A percentile compares a stretch with the other conserved stretches of the same genome.
Conservation (phyloP, 306 rosid genomes). For the Gillenia trifoliata region DNA sequence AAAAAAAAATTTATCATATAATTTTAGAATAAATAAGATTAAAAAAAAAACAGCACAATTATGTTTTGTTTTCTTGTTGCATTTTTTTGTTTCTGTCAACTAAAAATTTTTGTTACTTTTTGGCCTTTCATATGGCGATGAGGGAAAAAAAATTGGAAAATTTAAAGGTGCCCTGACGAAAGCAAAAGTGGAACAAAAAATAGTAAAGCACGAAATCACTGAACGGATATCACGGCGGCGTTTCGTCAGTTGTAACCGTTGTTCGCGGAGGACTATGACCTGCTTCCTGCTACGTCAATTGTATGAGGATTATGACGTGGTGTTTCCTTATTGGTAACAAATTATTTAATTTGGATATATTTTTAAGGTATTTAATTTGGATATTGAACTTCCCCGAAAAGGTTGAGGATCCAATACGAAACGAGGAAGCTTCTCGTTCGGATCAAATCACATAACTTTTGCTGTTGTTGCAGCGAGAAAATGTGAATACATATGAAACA, state of each 20-base stretch:
- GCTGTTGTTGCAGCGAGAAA: background rate
- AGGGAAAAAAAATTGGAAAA: too few species aligned
- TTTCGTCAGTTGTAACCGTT: background rate
- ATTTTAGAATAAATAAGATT: too few species aligned
- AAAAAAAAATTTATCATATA: too few species aligned
- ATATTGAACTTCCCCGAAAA: background rate
- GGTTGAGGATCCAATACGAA: background rate
- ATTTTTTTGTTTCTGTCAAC: too few species aligned
- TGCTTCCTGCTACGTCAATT: background rate
- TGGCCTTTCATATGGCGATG: background rate
- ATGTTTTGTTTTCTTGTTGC: too few species aligned
- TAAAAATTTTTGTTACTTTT: too few species aligned
- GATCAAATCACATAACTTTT: background rate
- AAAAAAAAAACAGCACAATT: too few species aligned
- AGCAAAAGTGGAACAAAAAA: background rate
- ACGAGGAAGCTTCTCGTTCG: background rate
- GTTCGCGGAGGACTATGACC: background rate
- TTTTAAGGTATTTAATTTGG: background rate
- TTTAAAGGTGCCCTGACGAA: background rate
- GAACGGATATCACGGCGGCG: constrained; percentile 22
- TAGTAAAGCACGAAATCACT: background rate
- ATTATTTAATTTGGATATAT: background rate
- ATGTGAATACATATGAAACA: too few species aligned
- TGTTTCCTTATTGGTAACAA: background rate
- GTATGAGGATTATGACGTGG: background rate